phyloP scores from a whole-genome alignment of 2,329 filamentous ascomycete species.

The Capronia americana region DNA sequence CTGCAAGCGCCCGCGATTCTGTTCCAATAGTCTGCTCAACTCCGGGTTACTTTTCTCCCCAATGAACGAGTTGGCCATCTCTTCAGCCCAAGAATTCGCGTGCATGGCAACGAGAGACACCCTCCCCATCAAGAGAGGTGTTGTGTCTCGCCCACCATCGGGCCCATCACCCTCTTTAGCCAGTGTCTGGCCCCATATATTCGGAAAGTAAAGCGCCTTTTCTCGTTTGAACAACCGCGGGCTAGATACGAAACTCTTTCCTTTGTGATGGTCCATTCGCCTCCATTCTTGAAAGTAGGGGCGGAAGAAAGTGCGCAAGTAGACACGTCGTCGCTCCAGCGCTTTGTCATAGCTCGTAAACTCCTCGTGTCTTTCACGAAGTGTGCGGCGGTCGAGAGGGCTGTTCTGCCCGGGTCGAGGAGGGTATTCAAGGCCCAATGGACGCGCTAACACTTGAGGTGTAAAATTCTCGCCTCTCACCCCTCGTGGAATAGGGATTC shows the following conservation, averaged over 20 bases:
- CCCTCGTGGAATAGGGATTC: slow-evolving; percentile 40
- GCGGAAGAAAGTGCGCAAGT: slow-evolving; percentile 79
- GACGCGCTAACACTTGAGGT: slow-evolving; percentile 66
- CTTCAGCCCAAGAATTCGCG: slow-evolving; percentile 83
- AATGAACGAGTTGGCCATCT: slow-evolving; percentile 76
- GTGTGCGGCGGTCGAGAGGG: slow-evolving; percentile 71
- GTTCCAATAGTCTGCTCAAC: slow-evolving; percentile 68
- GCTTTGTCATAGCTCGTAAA: slow-evolving; percentile 88
- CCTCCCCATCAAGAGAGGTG: slow-evolving; percentile 72
- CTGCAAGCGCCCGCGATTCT: slow-evolving; percentile 65
- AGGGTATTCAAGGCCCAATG: slow-evolving; percentile 79
- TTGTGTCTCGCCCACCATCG: slow-evolving; percentile 71
- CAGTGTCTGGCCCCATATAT: slow-evolving; percentile 81
- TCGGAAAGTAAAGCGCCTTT: slow-evolving; percentile 89
- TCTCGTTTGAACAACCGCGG: slow-evolving; percentile 83
- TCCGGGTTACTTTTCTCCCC: slow-evolving; percentile 70
- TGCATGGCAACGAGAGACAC: slow-evolving; percentile 82
- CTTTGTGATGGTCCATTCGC: slow-evolving; percentile 79
- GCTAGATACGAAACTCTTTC: slow-evolving; percentile 90
- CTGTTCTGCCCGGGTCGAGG: slow-evolving; percentile 82
- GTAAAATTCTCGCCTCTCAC: slow-evolving; percentile 53
- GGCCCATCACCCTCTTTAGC: slow-evolving; percentile 45
- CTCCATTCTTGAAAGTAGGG: slow-evolving; percentile 97
- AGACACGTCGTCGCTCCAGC: slow-evolving; percentile 72
- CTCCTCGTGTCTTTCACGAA: slow-evolving; percentile 74